These are phyloP conservation scores for Ceriops decandra DNA, from an alignment of 345 rosid species.

Conservation along the genomic window DNA sequence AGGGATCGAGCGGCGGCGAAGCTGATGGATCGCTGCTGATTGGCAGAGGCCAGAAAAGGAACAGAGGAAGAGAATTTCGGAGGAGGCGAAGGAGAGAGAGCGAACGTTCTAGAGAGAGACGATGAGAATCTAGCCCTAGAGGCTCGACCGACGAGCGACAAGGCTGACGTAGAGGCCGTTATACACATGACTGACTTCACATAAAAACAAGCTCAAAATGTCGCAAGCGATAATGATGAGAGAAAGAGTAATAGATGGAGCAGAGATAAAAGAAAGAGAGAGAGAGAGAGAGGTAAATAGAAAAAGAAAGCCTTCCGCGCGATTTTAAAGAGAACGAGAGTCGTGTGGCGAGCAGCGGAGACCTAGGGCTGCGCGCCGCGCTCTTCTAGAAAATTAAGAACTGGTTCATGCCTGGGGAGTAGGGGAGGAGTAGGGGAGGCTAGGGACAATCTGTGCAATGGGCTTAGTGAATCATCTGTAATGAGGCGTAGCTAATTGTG, in stretches of 20 bases:
- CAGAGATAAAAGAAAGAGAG: background rate
- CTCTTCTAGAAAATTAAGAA: slow-evolving; percentile 2
- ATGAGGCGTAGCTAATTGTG: background rate
- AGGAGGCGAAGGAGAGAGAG: background rate
- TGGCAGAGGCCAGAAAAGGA: slow-evolving; percentile 18
- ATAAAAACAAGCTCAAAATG: background rate
- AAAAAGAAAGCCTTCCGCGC: background rate
- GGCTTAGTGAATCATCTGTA: background rate
- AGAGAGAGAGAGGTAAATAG: background rate
- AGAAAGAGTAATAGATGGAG: background rate
- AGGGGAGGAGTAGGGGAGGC: too few relatives aligned
- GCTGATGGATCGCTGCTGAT: slow-evolving; percentile 44
- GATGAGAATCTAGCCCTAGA: slow-evolving; percentile 45
- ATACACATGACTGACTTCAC: slow-evolving; percentile 56
- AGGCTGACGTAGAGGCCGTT: slow-evolving; percentile 48
- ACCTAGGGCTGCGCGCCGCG: slow-evolving; percentile 19
- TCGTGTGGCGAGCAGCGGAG: slow-evolving; percentile 20
- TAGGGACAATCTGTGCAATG: background rate
- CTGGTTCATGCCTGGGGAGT: background rate
- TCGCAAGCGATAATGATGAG: background rate
- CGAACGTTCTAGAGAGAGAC: slow-evolving; percentile 2
- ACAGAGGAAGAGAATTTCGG: slow-evolving; percentile 9
- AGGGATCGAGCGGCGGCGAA: slow-evolving; percentile 45
- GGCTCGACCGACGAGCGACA: slow-evolving; percentile 55
- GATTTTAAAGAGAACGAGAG: background rate